phyloP scores from a whole-genome alignment of 495 filamentous ascomycete species.

The Opeltia flavorubescens region DNA sequence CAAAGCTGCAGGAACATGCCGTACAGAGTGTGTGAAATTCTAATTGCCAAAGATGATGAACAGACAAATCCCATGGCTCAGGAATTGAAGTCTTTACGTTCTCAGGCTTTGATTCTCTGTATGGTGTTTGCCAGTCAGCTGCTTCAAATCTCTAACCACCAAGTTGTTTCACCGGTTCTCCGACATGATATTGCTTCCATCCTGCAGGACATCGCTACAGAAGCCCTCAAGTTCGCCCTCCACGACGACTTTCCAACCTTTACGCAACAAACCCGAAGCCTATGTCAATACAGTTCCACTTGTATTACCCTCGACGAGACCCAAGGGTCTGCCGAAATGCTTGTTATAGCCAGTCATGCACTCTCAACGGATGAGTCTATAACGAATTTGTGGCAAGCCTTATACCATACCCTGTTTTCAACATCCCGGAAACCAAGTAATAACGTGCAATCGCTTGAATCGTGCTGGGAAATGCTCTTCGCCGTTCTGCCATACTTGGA shows the following conservation, averaged over 20 bases:
- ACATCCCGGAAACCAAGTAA: not conserved
- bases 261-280: not conserved
- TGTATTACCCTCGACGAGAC: conserved; percentile 19
- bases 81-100: conserved; percentile 10
- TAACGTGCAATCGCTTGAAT: conserved; percentile 49
- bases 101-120: conserved; percentile 23
- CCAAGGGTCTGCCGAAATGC: conserved; percentile 40
- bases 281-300: not conserved
- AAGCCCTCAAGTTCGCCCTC: conserved; percentile 14
- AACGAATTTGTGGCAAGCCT: conserved; percentile 42
- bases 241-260: not conserved
- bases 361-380: conserved; percentile 25
- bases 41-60: too few species aligned
- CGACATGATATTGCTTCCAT: conserved; percentile 18
- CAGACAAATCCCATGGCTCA: too few species aligned
- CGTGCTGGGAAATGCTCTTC: conserved; percentile 59
- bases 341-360: conserved; percentile 17
- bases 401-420: conserved; percentile 25
- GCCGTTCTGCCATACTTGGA: conserved; percentile 62
- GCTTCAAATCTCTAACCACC: conserved; percentile 27
- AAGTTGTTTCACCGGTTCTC: conserved; percentile 18
- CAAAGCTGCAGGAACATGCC: conserved; percentile 19
- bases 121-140: conserved; percentile 29
- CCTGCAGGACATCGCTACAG: conserved; percentile 20
- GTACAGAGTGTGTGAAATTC: not conserved